phyloP scores from a whole-genome alignment of 257 asterid genomes.

The Solanum sitiens region DNA sequence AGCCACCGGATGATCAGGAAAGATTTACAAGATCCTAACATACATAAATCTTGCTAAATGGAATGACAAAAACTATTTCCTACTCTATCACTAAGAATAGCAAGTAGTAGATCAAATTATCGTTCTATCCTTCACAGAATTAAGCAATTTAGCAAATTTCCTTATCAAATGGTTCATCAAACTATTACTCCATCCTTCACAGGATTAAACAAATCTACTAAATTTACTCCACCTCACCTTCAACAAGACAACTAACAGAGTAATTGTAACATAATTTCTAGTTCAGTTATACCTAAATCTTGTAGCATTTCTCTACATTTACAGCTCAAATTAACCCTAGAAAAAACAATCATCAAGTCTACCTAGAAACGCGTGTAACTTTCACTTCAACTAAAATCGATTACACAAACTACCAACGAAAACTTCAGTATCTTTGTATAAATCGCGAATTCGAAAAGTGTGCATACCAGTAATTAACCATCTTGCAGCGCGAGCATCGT shows the following conservation, averaged over 20 bases:
- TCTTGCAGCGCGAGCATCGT: constrained; percentile 63
- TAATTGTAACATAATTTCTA: background rate
- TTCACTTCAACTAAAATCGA: background rate
- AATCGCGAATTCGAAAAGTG: background rate
- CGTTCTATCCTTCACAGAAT: background rate
- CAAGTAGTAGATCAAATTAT: background rate
- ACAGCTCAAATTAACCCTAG: background rate
- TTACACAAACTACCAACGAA: background rate
- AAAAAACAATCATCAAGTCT: background rate
- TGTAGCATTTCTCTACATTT: background rate
- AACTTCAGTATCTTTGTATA: background rate
- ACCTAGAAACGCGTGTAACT: background rate
- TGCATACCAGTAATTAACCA: constrained; percentile 73
- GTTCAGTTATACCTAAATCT: background rate
- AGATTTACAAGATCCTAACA: background rate
- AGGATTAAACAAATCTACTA: background rate
- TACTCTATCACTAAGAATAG: background rate
- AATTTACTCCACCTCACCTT: background rate
- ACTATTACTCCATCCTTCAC: background rate
- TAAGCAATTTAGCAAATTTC: background rate
- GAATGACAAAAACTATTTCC: background rate
- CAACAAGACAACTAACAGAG: background rate
- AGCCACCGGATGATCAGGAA: background rate
- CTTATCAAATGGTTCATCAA: background rate
- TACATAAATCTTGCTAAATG: background rate